Conservation (phyloP, 2,329 filamentous ascomycete genomes). For the Ascochyta clinopodiicola region DNA sequence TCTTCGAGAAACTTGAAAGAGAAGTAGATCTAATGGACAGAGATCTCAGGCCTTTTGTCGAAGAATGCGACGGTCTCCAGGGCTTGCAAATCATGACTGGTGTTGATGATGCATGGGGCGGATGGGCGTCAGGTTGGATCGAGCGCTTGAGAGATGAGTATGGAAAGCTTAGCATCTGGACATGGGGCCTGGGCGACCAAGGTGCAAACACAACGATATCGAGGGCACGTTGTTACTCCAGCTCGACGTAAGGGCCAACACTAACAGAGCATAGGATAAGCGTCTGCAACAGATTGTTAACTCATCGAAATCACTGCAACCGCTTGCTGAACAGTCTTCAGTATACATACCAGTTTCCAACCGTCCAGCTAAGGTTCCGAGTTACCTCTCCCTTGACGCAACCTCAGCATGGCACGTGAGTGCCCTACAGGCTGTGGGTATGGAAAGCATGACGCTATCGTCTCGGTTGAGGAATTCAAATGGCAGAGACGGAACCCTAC, state of each 20-base stretch:
- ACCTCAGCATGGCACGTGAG: constrained; percentile 80
- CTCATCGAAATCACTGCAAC: constrained; percentile 72
- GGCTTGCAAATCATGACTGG: constrained; percentile 72
- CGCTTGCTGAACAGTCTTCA: constrained; percentile 73
- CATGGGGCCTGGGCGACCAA: constrained; percentile 79
- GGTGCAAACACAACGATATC: constrained; percentile 34
- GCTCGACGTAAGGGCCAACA: not conserved
- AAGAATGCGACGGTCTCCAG: constrained; percentile 93
- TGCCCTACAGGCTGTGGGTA: constrained; percentile 74
- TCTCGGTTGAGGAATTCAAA: constrained; percentile 66
- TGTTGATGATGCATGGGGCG: constrained; percentile 60
- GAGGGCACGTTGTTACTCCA: constrained; percentile 50
- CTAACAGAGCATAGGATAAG: constrained; percentile 58
- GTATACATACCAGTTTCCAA: constrained; percentile 76
- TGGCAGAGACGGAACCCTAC: constrained; percentile 60
- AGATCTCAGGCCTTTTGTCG: constrained; percentile 83
- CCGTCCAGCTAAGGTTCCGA: constrained; percentile 63
- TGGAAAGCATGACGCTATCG: constrained; percentile 81
- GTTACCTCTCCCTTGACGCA: constrained; percentile 65
- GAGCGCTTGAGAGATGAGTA: constrained; percentile 86
- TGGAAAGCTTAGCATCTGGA: constrained; percentile 84
- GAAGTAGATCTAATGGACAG: constrained; percentile 83
- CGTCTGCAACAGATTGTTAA: constrained; percentile 73
- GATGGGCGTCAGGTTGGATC: constrained; percentile 54
- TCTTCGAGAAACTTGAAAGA: constrained; percentile 54